Base-by-base conservation (phyloP, 148 eudicot species). In the Persicaria maculosa region DNA sequence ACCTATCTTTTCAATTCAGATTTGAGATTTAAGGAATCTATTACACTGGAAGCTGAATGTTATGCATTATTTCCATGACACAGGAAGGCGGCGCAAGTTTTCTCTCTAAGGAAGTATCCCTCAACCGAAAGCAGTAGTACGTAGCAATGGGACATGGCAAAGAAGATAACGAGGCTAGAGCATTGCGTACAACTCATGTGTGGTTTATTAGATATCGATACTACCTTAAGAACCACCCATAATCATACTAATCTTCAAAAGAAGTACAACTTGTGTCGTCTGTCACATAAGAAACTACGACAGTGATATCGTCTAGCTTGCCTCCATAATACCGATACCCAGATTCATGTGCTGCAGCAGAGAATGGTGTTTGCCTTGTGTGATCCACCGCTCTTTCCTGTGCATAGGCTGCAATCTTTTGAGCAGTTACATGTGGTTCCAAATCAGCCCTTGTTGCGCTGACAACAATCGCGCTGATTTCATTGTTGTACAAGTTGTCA, bases 311-410 rank as follows among this genome's bases (percentile, higher is more conserved):
- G 15, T 71, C 73, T 47, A 71, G 73, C 80, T 93, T 93, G 67
- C 98, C 98, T 68, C 97, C 98, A 73, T 77, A 74, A 69, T 88
- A 93, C 10, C 83, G 80, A 76, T 72, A 88, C 52, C 95, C 97
- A 53, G 97, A 97, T 59, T 87, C 88, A 61, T 85, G 88, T 3
- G 98, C 98, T 54, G 98, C 95, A 7, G 75, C 62, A 14, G 98
- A 81, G 77, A 91, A 91, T 4, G 98, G 98, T 43, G 93, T 83
- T 73, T 82, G 85, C 58, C 79, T 76, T 31, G 80, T 77, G 75
- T 82, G 73, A 79, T 91, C 95, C 68, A 73, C 55, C 64, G 91
- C 95, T 76, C 87, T 86, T 71, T 80, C 81, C 44, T 88, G 90
- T 31, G 98, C 95, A 73, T 82, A 54, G 19, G 76, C 84, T 25